Evolutionary conservation across 371 early-diverging fungal species (phyloP), one percentile per base, ranked within the genome.

Genomic region (Mucor circinelloides): DNA sequence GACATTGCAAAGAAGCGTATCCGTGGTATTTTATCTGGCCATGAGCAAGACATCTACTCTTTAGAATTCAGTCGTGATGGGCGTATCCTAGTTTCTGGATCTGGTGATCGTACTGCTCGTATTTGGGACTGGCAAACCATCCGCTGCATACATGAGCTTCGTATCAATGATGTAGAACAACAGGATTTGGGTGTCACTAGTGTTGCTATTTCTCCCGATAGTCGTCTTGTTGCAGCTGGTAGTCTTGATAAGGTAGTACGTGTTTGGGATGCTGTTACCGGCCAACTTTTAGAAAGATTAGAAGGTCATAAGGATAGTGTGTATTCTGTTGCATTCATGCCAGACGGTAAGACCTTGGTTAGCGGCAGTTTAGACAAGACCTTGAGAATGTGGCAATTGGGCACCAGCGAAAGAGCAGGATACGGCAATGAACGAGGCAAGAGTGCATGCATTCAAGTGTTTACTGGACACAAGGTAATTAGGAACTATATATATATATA

Each of bases 301-400:
- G 95, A 96, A 71, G 99, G 98, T 0, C 99, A 99, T 85, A 94
- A 91, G 70, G 96, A 98, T 76, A 94, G 95, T 60, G 98, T 99
- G 6, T 97, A 97, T 70, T 93, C 95, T 6, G 96, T 99, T 52
- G 96, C 98, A 1, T 97, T 99, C 70, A 91, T 95, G 58, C 93
- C 97, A 2, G 97, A 98, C 79, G 99, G 99, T 55, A 88, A 85
- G 71, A 83, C 92, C 6, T 84, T 99, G 19, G 91, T 98, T 21
- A 95, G 96, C 55, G 99, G 99, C 25, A 93, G 95, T 69, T 85
- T 97, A 70, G 99, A 99, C 80, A 95, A 95, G 76, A 94, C 98
- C n/a, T 79, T 98, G 63, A 92, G 91, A 56, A 82, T 99, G 42
- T 99, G 99, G 99, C 95, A 98, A 68, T 70, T 96, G 61, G 79